These are phyloP conservation scores for Botryotinia narcissicola DNA, from an alignment of 2,329 filamentous ascomycete species.

Conservation along the genomic window DNA sequence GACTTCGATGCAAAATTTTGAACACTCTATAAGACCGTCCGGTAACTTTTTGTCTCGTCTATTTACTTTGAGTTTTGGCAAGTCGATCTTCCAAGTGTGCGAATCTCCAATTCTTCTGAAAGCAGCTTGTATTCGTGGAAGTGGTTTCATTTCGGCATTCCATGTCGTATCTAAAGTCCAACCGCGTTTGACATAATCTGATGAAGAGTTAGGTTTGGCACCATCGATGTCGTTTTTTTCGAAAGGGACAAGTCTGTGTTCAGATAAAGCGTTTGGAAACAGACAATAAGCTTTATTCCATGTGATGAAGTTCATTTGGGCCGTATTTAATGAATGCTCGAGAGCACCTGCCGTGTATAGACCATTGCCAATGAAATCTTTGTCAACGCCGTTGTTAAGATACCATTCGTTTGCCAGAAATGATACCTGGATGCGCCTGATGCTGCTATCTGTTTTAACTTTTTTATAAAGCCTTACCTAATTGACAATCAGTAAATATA, in stretches of 20 bases:
- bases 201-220: background rate
- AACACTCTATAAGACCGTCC: background rate
- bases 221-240: background rate
- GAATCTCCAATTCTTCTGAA: background rate
- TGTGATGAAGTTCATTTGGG: background rate
- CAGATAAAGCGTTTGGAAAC: background rate
- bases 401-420: background rate
- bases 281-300: background rate
- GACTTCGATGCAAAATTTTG: background rate
- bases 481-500: background rate
- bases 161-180: background rate
- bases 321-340: background rate
- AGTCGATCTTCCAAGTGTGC: background rate
- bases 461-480: background rate
- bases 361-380: background rate
- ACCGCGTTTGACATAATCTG: background rate
- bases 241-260: background rate
- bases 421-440: background rate
- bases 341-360: background rate
- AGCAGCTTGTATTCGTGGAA: too few species aligned
- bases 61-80: background rate
- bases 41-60: background rate
- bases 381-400: background rate
- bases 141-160: too few species aligned
- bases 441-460: background rate